Base-by-base conservation (phyloP, 306 rosid genomes). In the Acmispon strigosus region DNA sequence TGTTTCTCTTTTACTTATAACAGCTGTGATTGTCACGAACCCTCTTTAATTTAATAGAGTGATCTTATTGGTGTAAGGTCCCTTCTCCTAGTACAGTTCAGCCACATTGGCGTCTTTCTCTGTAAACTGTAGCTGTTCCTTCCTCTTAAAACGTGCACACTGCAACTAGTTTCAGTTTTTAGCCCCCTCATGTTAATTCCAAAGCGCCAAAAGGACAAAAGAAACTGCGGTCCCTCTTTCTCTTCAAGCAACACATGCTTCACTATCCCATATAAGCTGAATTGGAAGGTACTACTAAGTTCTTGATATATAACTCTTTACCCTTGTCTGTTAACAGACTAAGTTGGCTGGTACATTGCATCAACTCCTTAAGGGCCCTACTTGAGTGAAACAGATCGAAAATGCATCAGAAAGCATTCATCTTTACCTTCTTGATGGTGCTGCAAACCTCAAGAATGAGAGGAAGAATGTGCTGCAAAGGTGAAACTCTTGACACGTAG, bases 1-100 rank as follows among this genome's bases (percentile, higher is more conserved):
- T 32, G 53, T 69, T 77, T 65, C 73, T 76, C 76, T 59, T 66
- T 27, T 48, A 20, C 18, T 65, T 42, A 32, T 51, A 84, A 72
- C 82, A 86, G 87, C 87, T 79, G 66, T 74, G 81, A 51, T 73
- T 49, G 80, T 59, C 78, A 84, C 74, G 80, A 70, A 81, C 72
- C 60, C 24, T 34, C 37, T 62, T 43, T 73, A 80, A 67, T 71
- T 72, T 72, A 79, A 67, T 83, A 71, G 42, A 59, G 9, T 55
- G 71, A 76, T 60, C 29, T 68, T 62, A 53, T 62, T 77, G 45
- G 37, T 53, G 6, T 11, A 39, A 71, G 86, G 88, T 63, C 80
- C 85, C 86, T 73, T 64, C 66, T 69, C 55, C 47, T 13, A 41
- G 80, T 62, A 79, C 63, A 74, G 52, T 78, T 78, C 60, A 64